Evolutionary conservation across 108 stramenopile genomes (phyloP).

Genomic region (Bacterosira constricta): DNA sequence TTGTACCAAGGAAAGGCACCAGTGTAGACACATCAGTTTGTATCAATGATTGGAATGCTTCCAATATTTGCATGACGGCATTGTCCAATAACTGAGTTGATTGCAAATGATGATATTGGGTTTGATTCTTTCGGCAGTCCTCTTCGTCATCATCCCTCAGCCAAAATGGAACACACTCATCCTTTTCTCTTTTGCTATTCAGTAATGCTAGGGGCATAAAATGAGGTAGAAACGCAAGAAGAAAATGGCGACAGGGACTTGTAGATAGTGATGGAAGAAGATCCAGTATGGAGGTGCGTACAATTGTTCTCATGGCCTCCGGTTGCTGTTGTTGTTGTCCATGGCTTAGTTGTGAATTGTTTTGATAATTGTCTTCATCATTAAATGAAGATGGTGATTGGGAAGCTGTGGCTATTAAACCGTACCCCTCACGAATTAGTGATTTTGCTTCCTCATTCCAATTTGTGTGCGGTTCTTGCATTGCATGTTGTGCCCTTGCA

Average conservation of each 20-base stretch:
- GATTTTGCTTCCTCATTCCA: conserved; percentile 32
- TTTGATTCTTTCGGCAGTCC: neutral
- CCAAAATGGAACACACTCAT: too few species aligned
- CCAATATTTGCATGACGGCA: conserved; percentile 13
- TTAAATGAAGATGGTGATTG: neutral
- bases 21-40: conserved; percentile 36
- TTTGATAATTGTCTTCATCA: neutral
- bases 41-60: conserved; percentile 34
- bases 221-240: conserved; percentile 36
- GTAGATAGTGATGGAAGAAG: conserved; percentile 26
- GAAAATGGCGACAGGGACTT: conserved; percentile 29
- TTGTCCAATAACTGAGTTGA: neutral
- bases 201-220: conserved; percentile 35
- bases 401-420: neutral
- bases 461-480: conserved; percentile 9
- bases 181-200: too few species aligned
- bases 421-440: conserved; percentile 32
- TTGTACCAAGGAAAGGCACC: conserved; percentile 26
- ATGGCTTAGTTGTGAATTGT: too few species aligned
- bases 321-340: neutral
- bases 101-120: neutral
- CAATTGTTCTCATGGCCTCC: conserved; percentile 13
- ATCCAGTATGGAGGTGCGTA: conserved; percentile 34
- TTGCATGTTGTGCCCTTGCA: too few species aligned
- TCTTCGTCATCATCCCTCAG: conserved; percentile 1